Base-by-base conservation (phyloP, 768 basidiomycete species). In the Bullera alba region DNA sequence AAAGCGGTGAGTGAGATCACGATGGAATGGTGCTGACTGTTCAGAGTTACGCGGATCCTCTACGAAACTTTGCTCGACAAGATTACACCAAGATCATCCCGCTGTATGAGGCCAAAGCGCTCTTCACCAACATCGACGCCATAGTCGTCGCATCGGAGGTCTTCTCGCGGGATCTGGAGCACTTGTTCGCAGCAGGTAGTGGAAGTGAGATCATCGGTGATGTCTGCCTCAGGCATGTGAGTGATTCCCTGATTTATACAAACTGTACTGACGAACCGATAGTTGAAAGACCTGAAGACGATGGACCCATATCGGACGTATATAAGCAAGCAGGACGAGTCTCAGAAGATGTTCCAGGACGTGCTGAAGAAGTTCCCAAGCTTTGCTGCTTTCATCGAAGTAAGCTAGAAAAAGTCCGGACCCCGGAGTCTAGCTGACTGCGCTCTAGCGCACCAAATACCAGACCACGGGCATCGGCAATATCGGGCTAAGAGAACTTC, bases 81-180 rank as follows among this genome's bases (percentile, higher is more conserved):
- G 86, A 87, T 67, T 83, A 85, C 52, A 91, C 87, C 0, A 82
- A 86, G 29, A 87, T 99, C 60, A 79, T 99, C 38, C 84, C 86
- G 0, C 74, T 81, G 19, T 96, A 93, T 69, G 87, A 96, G 69
- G 92, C 92, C 28, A 91, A 87, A 57, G 87, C 82, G 1, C 78
- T 99, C 21, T 97, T 99, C 60, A 88, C 87, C 48, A 97, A 99
- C 73, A 79, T 96, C 44, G 92, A 96, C 71, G 83, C 81, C 45
- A 78, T 99, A 19, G 72, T 96, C 2, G 83, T 83, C 1, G 86
- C 88, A n/a, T 90, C 96, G 63, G 85, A 88, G 63, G 81, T 83
- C 0, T 92, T 97, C 69, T 75, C 96, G 30, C 70, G 74, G 1
- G 87, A 92, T 64, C 75, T 99, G 28, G 88, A 92, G 69, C 81